Conservation (phyloP, 192 early-diverging fungal species). For the Umbelopsis sp. region DNA sequence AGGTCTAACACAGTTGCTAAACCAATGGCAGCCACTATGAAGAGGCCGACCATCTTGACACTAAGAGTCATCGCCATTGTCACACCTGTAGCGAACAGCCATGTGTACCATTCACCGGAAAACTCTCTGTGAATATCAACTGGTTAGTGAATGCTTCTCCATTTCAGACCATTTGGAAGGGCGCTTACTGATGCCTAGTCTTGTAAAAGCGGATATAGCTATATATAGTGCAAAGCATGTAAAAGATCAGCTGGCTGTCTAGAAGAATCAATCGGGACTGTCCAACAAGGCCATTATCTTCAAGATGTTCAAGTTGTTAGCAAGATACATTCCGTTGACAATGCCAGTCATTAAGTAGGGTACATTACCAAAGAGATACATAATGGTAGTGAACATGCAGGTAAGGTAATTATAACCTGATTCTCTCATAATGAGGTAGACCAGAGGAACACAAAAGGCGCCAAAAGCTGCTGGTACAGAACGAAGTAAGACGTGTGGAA, state of each 20-base stretch:
- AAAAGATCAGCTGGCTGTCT: conserved; percentile 93
- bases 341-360: neutral
- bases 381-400: conserved; percentile 69
- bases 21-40: conserved; percentile 85
- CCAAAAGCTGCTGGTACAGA: conserved; percentile 79
- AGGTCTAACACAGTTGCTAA: conserved; percentile 83
- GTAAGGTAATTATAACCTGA: conserved; percentile 80
- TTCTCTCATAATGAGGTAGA: conserved; percentile 85
- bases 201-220: conserved; percentile 90
- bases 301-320: neutral
- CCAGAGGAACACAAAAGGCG: conserved; percentile 71
- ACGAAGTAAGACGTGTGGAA: conserved; percentile 88
- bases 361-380: conserved; percentile 81
- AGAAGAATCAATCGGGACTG: conserved; percentile 93
- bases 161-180: neutral
- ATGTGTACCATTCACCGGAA: conserved; percentile 80
- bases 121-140: conserved; percentile 62
- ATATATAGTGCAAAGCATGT: conserved; percentile 82
- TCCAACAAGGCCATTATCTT: conserved; percentile 88
- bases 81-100: conserved; percentile 81
- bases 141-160: conserved; percentile 12
- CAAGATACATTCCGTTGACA: too few species aligned
- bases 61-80: conserved; percentile 76
- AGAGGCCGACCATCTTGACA: conserved; percentile 96
- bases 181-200: conserved; percentile 27